A percentile compares a stretch with the other conserved stretches of the same genome.
phyloP scores from a whole-genome alignment of 495 filamentous ascomycete species.

The Emericellopsis terricola region DNA sequence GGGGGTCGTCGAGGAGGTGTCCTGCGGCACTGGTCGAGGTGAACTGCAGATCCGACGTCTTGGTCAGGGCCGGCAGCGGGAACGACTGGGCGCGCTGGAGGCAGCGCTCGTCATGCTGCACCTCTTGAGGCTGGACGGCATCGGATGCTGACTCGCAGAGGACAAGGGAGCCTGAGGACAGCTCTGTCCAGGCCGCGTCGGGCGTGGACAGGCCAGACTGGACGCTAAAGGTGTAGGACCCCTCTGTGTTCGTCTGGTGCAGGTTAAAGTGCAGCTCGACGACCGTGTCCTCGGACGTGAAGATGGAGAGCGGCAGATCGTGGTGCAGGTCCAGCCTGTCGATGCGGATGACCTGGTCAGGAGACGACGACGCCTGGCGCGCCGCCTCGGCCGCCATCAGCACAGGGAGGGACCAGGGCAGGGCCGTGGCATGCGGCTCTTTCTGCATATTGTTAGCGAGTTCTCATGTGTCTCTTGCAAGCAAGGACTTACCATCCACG shows the following conservation, averaged over 20 bases:
- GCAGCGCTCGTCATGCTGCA: not conserved
- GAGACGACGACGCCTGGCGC: not conserved
- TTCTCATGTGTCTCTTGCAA: not conserved
- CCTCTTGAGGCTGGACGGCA: too few relatives aligned
- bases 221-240: too few relatives aligned
- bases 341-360: not conserved
- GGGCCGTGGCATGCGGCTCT: not conserved
- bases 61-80: not conserved
- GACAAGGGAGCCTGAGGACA: too few relatives aligned
- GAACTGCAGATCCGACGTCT: not conserved
- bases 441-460: not conserved
- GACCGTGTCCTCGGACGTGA: not conserved
- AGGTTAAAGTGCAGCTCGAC: not conserved
- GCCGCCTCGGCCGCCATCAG: not conserved
- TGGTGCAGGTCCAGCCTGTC: not conserved
- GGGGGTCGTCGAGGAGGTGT: too few relatives aligned
- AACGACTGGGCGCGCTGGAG: not conserved
- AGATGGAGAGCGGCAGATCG: not conserved
- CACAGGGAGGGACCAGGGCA: not conserved
- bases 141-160: not conserved
- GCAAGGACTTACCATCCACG: conserved; percentile 16
- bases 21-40: too few relatives aligned
- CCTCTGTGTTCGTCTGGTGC: too few relatives aligned
- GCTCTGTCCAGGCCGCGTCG: not conserved
- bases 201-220: not conserved